These are phyloP conservation scores for Schwanniomyces polymorphus DNA, from an alignment of 805 yeast species.

Conservation along the genomic window DNA sequence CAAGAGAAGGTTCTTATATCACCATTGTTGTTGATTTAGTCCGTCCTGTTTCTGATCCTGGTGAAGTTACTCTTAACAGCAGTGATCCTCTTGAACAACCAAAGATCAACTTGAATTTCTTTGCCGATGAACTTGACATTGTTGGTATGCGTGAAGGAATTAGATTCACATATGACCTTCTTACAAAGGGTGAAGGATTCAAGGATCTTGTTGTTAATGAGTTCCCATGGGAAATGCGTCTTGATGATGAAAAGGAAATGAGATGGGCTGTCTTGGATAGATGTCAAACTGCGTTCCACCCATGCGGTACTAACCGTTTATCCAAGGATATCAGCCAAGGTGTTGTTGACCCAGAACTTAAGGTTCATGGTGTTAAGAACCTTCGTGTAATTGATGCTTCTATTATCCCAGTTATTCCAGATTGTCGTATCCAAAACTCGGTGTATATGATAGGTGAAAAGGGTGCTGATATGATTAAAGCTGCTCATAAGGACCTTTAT, in stretches of 20 bases:
- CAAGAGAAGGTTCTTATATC: slow-evolving; percentile 17
- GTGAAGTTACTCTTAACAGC: slow-evolving; percentile 22
- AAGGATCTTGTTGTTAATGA: slow-evolving; percentile 25
- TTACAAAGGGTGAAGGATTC: slow-evolving; percentile 26
- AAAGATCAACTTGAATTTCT: slow-evolving; percentile 21
- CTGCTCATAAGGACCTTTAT: slow-evolving; percentile 9
- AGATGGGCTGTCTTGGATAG: slow-evolving; percentile 25
- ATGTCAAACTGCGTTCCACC: slow-evolving; percentile 31
- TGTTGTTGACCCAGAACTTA: slow-evolving; percentile 26
- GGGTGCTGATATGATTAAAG: slow-evolving; percentile 24
- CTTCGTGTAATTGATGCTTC: slow-evolving; percentile 31
- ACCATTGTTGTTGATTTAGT: slow-evolving; percentile 24
- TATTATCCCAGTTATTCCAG: slow-evolving; percentile 28
- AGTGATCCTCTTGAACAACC: slow-evolving; percentile 21
- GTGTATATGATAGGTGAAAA: slow-evolving; percentile 25
- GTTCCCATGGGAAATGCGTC: slow-evolving; percentile 29
- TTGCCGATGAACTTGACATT: slow-evolving; percentile 27
- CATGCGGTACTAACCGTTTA: slow-evolving; percentile 27
- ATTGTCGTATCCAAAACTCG: slow-evolving; percentile 23
- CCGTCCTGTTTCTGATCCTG: slow-evolving; percentile 23
- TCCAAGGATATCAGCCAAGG: slow-evolving; percentile 14
- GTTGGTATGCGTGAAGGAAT: slow-evolving; percentile 29
- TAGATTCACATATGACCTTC: slow-evolving; percentile 24
- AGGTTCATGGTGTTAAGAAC: slow-evolving; percentile 24
- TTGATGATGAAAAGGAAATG: slow-evolving; percentile 26